A percentile compares a stretch with the other conserved stretches of the same genome.
phyloP scores from a whole-genome alignment of 371 early-diverging fungal genomes.

The Saksenaea vasiformis region DNA sequence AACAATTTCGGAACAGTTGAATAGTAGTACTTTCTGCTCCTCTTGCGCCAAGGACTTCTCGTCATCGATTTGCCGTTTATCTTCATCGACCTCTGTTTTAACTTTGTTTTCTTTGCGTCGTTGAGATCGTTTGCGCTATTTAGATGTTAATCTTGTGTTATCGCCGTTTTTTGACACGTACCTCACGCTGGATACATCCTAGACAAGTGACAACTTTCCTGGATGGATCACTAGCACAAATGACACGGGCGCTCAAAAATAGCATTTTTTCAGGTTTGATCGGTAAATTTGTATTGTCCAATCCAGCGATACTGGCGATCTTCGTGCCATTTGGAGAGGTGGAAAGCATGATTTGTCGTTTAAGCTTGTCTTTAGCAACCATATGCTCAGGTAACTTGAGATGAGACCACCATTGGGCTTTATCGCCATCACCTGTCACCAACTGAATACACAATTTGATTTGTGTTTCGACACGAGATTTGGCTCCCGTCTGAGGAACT shows the following conservation, averaged over 20 bases:
- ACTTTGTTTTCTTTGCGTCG: constrained; percentile 54
- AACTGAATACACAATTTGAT: constrained; percentile 89
- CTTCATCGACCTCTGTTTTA: constrained; percentile 21
- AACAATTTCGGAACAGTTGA: constrained; percentile 85
- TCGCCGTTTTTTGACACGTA: constrained; percentile 14
- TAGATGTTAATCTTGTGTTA: too few relatives aligned
- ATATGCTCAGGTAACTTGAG: constrained; percentile 83
- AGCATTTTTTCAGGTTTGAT: constrained; percentile 51
- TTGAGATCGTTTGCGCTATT: constrained; percentile 54
- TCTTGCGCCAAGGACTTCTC: constrained; percentile 60
- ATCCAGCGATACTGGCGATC: constrained; percentile 18
- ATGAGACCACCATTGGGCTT: constrained; percentile 81
- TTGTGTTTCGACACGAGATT: constrained; percentile 93
- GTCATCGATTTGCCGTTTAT: constrained; percentile 36
- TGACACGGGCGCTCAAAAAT: constrained; percentile 77
- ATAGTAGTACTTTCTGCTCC: constrained; percentile 77
- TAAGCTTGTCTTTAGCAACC: constrained; percentile 76
- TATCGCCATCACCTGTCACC: constrained; percentile 77
- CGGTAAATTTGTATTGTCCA: constrained; percentile 23
- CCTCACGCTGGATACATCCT: constrained; percentile 88
- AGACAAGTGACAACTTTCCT: constrained; percentile 80
- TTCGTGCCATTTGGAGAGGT: constrained; percentile 24
- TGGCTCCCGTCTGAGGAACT: constrained; percentile 79
- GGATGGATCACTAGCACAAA: constrained; percentile 84
- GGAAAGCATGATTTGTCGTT: constrained; percentile 20